Evolutionary conservation across 208 protist species (phyloP), one percentile per base, ranked within the genome.

Genomic region (Trichomonas vaginalis): DNA sequence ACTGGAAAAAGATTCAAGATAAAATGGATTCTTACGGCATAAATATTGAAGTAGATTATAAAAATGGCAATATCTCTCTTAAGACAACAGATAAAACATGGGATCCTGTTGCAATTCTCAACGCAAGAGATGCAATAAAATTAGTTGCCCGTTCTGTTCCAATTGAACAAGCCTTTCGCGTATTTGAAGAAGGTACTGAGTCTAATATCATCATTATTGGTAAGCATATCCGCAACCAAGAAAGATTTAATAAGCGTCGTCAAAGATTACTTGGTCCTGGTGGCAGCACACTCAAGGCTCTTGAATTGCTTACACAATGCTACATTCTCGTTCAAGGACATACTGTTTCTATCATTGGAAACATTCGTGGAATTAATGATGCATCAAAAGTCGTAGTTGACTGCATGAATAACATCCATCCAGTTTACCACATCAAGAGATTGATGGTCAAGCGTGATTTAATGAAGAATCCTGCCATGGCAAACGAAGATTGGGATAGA

Each of bases 321-420:
- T 99, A 99, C 97, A 46, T 99, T 99, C 97, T 99, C 98, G 47
- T 99, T 98, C 47, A 70, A 46, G 82, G 70, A 39, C 97, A 97
- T 96, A 99, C 98, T 4, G 99, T 99, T 2, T 97, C 98, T 17
- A 97, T 97, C 35, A 99, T 99, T 96, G 96, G 96, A 45, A 27
- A 27, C 1, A 4, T 42, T 32, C 4, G 80, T 48, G 82, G 95
- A 27, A 23, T 96, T 46, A 46, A 40, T n/a, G 35, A 32, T 21
- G 79, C 95, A 39, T 97, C 98, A 42, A 98, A 98, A 95, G 98
- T 99, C 51, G 98, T 99, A 12, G 97, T 98, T 80, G 99, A 99
- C 96, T 99, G 99, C 97, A 99, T 99, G 99, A 98, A 99, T 96
- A 99, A 99, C 96, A 99, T 99, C 70, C 99, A 99, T 96, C 99